These are phyloP conservation scores for Aurifilum marmelostoma DNA, from an alignment of 2,329 filamentous ascomycete genomes.

Conservation along the genomic window DNA sequence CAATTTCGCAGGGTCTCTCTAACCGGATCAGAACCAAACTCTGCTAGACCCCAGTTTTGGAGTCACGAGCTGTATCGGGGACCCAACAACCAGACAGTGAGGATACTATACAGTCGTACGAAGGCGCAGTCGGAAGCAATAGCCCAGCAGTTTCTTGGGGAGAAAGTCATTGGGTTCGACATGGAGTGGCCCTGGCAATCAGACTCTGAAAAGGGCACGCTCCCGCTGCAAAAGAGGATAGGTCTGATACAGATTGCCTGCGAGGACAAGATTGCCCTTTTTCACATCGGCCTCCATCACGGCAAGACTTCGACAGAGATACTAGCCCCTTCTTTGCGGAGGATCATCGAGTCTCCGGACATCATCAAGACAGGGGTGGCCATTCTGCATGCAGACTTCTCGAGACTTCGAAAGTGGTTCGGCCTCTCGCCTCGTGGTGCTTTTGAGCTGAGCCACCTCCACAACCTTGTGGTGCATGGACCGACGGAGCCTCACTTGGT, in stretches of 20 bases:
- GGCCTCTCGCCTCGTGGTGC: constrained; percentile 66
- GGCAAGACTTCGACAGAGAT: constrained; percentile 52
- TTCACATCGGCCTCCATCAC: constrained; percentile 73
- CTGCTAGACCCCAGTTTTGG: constrained; percentile 55
- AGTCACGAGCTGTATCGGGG: constrained; percentile 68
- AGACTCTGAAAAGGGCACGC: constrained; percentile 36
- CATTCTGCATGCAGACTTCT: constrained; percentile 68
- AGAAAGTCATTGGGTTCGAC: constrained; percentile 82
- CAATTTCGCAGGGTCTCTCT: constrained; percentile 27
- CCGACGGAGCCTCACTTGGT: constrained; percentile 54
- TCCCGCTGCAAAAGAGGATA: constrained; percentile 67
- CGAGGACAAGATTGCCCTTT: constrained; percentile 74
- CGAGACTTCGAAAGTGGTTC: constrained; percentile 67
- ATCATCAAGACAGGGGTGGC: constrained; percentile 78
- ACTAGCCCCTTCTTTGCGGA: constrained; percentile 69
- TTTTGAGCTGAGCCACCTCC: constrained; percentile 82
- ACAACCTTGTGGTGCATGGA: constrained; percentile 72
- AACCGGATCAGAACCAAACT: neutral
- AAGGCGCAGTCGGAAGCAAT: constrained; percentile 69
- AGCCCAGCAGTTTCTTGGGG: constrained; percentile 66
- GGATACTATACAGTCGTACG: constrained; percentile 77
- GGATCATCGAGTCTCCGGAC: constrained; percentile 70
- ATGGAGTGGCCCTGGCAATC: constrained; percentile 76
- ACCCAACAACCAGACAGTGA: constrained; percentile 53
- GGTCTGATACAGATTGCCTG: constrained; percentile 84